phyloP scores from a whole-genome alignment of 139 green algal species.

The Chlamydomonas sphaeroides region DNA sequence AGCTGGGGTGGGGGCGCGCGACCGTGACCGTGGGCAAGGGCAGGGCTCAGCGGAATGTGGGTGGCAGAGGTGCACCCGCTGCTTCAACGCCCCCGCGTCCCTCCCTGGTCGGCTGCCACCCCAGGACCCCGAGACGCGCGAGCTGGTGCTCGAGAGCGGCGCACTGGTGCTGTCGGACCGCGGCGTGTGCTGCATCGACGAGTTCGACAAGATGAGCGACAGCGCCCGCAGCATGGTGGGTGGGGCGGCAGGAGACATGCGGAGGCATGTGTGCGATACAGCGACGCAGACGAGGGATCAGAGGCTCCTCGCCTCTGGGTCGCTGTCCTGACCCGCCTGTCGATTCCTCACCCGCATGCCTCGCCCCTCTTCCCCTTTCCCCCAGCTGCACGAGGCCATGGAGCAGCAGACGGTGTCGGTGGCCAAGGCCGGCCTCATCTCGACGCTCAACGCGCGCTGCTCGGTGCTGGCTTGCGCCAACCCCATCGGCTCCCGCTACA shows the following conservation, averaged over 20 bases:
- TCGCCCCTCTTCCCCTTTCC: neutral
- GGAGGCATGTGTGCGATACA: no score
- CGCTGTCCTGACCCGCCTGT: no score
- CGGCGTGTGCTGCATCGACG: slow-evolving; percentile 98
- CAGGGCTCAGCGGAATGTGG: no score
- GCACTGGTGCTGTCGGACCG: slow-evolving; percentile 94
- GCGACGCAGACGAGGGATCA: no score
- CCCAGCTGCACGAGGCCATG: slow-evolving; percentile 80
- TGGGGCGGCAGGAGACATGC: no score
- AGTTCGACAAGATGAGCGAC: slow-evolving; percentile 99
- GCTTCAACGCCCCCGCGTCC: no score
- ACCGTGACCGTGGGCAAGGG: neutral
- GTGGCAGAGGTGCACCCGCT: no score
- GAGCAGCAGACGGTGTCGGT: slow-evolving; percentile 93
- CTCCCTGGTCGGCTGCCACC: neutral
- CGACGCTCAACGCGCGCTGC: slow-evolving; percentile 96
- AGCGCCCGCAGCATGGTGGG: slow-evolving; percentile 8
- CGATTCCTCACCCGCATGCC: no score
- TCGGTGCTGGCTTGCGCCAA: slow-evolving; percentile 81
- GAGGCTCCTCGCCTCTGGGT: no score
- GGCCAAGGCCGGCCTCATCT: slow-evolving; percentile 99
- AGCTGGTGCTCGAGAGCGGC: slow-evolving; percentile 97
- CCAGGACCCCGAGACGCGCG: slow-evolving; percentile 57
- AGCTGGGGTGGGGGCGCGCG: neutral
- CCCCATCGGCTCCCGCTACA: slow-evolving; percentile 82